Base-by-base conservation (phyloP, 805 yeast genomes). In the Wickerhamiella cacticola region DNA sequence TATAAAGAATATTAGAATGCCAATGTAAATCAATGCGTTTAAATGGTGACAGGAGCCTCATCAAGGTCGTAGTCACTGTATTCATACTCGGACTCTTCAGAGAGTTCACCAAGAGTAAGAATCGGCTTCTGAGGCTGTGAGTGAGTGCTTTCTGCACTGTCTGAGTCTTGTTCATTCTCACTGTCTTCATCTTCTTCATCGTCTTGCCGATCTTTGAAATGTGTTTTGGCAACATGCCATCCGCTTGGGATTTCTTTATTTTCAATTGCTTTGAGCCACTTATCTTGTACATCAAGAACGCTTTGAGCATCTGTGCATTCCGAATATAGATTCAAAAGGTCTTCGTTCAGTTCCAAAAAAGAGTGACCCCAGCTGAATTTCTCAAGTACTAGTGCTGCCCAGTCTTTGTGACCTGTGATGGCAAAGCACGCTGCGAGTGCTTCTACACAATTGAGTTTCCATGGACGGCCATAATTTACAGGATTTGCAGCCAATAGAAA, bases 371-470 rank as follows among this genome's bases (percentile, higher is more conserved):
- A 92, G 1, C 94, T 79, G 59, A 92, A 92, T 59, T 88, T 78
- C 42, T 76, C 71, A 52, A 92, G 65, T 15, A 89, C 70, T 51
- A 75, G 73, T 18, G 72, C 74, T 0, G 98, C 97, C 94, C 94
- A 86, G 54, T 88, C 96, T 39, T 68, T 67, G 54, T 78, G 88
- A 0, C 96, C 97, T 2, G 87, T 89, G 49, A 92, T 88, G 1
- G 95, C 95, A 60, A 92, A 82, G 59, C 96, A 86, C 0, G 98
- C 97, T 1, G 98, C 98, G 34, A 92, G 67, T 0, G 98, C 98
- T 62, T 92, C 98, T 5, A 86, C 98, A 64, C 98, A 92, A 64
- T 92, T 92, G 49, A 92, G 68, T 57, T 79, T 75, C 97, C 96
- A 88, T 0, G 98, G 96, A 57, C 82, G 74, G 4, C 98, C 98